These are phyloP conservation scores for Grosmannia penicillata DNA, from an alignment of 2,329 filamentous ascomycete genomes.

Conservation along the genomic window DNA sequence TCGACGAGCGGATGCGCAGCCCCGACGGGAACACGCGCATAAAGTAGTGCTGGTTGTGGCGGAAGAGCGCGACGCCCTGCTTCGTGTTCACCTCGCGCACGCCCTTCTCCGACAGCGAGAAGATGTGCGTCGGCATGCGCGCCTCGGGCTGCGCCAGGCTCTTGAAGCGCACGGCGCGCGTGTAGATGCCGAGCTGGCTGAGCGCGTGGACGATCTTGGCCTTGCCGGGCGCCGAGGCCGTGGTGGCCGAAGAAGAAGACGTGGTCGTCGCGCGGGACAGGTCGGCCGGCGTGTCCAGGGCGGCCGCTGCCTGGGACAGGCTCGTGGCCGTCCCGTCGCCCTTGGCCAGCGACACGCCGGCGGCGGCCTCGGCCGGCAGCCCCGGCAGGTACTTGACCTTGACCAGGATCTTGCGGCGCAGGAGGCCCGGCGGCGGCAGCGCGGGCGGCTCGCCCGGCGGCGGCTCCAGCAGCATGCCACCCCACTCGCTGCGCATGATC, in stretches of 20 bases:
- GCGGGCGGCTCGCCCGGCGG: slow-evolving; percentile 23
- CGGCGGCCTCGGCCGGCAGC: slow-evolving; percentile 9
- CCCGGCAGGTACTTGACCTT: slow-evolving; percentile 60
- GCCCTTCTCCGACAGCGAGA: slow-evolving; percentile 48
- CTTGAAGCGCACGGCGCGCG: slow-evolving; percentile 69
- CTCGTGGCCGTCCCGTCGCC: neutral
- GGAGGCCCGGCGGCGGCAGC: slow-evolving; percentile 53
- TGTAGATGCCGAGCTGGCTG: slow-evolving; percentile 68
- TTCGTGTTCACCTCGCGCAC: slow-evolving; percentile 47
- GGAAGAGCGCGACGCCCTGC: slow-evolving; percentile 43
- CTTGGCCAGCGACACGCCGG: neutral
- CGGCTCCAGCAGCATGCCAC: slow-evolving; percentile 50
- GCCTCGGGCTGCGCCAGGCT: slow-evolving; percentile 59
- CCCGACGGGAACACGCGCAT: slow-evolving; percentile 85
- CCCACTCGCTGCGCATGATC: slow-evolving; percentile 80
- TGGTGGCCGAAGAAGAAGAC: too few species aligned
- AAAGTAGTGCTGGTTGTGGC: slow-evolving; percentile 67
- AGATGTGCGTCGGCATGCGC: slow-evolving; percentile 51
- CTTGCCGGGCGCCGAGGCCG: slow-evolving; percentile 23
- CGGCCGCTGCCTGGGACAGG: neutral
- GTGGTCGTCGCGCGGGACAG: neutral
- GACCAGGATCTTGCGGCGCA: slow-evolving; percentile 68
- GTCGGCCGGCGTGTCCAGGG: slow-evolving; percentile 6
- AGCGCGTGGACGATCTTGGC: slow-evolving; percentile 58
- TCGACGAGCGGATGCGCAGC: slow-evolving; percentile 68